Percentiles rank a stretch among this genome's conserved stretches.
These are phyloP conservation scores for Priceomyces castillae DNA, from an alignment of 805 yeast genomes.

Conservation along the genomic window DNA sequence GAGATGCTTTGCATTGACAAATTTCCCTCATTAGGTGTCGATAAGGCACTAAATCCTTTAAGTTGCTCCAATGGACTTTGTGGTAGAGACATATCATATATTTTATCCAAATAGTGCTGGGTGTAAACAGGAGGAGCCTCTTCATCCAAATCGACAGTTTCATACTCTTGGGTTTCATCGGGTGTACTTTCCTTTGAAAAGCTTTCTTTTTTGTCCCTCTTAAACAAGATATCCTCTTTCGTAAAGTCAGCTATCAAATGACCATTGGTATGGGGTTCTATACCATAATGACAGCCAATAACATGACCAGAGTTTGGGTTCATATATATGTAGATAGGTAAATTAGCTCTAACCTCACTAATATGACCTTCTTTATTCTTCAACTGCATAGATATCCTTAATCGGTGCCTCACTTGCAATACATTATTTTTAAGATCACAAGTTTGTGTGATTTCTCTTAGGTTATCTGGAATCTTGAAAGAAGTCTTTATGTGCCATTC, in stretches of 20 bases:
- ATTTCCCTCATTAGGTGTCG: not conserved
- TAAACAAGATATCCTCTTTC: conserved; percentile 30
- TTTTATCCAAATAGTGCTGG: conserved; percentile 34
- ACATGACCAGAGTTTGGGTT: conserved; percentile 39
- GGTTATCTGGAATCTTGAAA: conserved; percentile 38
- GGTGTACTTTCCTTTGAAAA: conserved; percentile 1
- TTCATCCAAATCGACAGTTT: conserved; percentile 20
- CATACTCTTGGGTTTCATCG: conserved; percentile 19
- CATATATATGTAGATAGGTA: conserved; percentile 45
- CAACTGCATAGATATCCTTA: conserved; percentile 43
- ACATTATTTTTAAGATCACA: conserved; percentile 39
- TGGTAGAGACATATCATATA: conserved; percentile 34
- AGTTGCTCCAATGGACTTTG: conserved; percentile 39
- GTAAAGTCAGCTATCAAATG: conserved; percentile 18
- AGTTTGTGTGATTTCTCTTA: conserved; percentile 43
- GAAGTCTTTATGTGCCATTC: conserved; percentile 45
- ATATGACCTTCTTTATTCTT: conserved; percentile 49
- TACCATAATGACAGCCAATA: conserved; percentile 30
- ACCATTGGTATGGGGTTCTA: conserved; percentile 27
- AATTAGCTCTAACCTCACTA: conserved; percentile 50
- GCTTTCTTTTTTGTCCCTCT: conserved; percentile 15
- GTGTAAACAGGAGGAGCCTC: conserved; percentile 46
- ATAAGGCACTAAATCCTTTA: conserved; percentile 14
- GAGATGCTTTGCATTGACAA: conserved; percentile 16
- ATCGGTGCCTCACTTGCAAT: conserved; percentile 44